Evolutionary conservation across 164 flowering plant species (phyloP).

Genomic region (Annona cherimola): DNA sequence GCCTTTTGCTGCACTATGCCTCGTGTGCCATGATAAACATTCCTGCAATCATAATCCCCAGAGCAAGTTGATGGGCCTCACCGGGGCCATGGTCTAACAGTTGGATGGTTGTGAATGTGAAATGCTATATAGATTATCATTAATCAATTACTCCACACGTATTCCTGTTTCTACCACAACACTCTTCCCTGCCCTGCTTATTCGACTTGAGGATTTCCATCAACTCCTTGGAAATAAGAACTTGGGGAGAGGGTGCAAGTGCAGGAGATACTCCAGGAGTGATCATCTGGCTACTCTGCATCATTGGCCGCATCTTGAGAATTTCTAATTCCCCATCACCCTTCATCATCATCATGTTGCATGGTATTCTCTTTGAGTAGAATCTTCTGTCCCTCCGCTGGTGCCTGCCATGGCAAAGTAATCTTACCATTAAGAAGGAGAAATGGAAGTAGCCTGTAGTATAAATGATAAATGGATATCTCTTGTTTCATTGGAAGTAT

Average conservation of each 20-base stretch:
- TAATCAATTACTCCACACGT: not conserved
- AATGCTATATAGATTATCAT: too few species aligned
- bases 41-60: too few species aligned
- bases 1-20: too few species aligned
- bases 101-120: too few species aligned
- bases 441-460: not conserved
- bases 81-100: too few species aligned
- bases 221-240: conserved; percentile 17
- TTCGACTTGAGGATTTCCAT: conserved; percentile 3
- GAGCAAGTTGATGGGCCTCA: too few species aligned
- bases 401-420: conserved; percentile 25
- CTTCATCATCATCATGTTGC: conserved; percentile 44
- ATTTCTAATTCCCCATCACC: conserved; percentile 37
- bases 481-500: too few species aligned
- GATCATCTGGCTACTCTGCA: conserved; percentile 4
- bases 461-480: not conserved
- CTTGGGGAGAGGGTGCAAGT: conserved; percentile 7
- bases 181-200: not conserved
- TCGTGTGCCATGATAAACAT: too few species aligned
- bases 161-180: not conserved
- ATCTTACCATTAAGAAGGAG: too few species aligned
- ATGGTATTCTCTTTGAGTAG: conserved; percentile 36
- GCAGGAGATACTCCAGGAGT: conserved; percentile 18
- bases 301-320: conserved; percentile 25
- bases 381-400: conserved; percentile 32